Base-by-base conservation (phyloP, 305 asterid genomes). In the Fraxinus velutina region DNA sequence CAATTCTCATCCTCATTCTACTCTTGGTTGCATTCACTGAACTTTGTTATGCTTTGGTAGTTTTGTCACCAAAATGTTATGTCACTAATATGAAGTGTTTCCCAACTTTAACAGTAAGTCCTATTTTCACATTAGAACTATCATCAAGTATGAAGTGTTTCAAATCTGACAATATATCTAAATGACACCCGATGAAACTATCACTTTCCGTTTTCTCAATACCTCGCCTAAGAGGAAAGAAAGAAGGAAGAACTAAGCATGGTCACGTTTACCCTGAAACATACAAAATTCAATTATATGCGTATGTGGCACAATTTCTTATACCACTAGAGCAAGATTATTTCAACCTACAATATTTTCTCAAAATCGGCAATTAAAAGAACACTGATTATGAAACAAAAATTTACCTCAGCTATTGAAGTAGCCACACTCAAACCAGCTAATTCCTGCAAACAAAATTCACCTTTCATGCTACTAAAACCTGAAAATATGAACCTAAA, bases 401-500 rank as follows among this genome's bases (percentile, higher is more conserved):
- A 62, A 39, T 71, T 78, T 78, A 92, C 99, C 97, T 95, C 98
- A 5, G 97, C 96, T 73, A 95, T 91, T 36, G 98, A 92, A 82
- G 97, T 62, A 44, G 99, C 98, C 79, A 96, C 97, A 75, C 99
- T 96, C 95, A 96, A 84, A 81, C 99, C 99, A 90, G 98, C 98
- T 91, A 96, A 89, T 81, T 96, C 99, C 98, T 96, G 86, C 83
- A 89, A 64, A 80, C 64, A 34, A 81, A 1, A 21, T n/a, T 75
- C 66, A 55, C 74, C 47, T 27, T 19, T 73, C 79, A 84, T 68
- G 75, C 68, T 68, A 12, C 60, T 33, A 2, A 30, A 87, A 66
- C 86, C 68, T 27, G 79, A 19, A 64, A 44, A 27, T 44, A 21
- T 84, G 24, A 79, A 62, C 21, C 27, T 2, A 50, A 84, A 44